Evolutionary conservation across 2,329 filamentous ascomycete species (phyloP).

Genomic region (Claviceps cyperi): DNA sequence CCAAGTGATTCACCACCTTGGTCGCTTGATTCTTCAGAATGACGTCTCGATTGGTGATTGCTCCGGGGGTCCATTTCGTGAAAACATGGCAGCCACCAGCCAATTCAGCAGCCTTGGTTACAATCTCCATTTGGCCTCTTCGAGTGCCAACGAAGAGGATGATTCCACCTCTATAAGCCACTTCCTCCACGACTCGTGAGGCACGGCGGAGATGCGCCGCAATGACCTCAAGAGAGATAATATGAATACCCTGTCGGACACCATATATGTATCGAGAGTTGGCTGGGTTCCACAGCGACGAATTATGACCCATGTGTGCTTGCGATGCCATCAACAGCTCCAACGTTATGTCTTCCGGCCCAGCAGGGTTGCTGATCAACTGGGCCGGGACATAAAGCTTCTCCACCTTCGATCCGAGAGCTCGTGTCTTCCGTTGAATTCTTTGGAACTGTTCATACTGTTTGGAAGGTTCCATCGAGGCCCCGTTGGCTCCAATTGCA

Average conservation of each 20-base stretch:
- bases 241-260: slow-evolving; percentile 74
- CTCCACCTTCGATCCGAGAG: slow-evolving; percentile 33
- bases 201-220: slow-evolving; percentile 83
- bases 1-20: slow-evolving; percentile 64
- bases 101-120: slow-evolving; percentile 67
- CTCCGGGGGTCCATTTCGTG: slow-evolving; percentile 81
- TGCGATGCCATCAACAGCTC: slow-evolving; percentile 82
- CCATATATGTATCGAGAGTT: slow-evolving; percentile 94
- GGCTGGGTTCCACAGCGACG: slow-evolving; percentile 82
- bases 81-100: slow-evolving; percentile 77
- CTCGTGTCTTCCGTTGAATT: slow-evolving; percentile 27
- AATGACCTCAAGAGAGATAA: slow-evolving; percentile 82
- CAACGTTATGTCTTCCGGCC: slow-evolving; percentile 68
- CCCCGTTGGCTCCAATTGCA: slow-evolving; percentile 18
- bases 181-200: slow-evolving; percentile 80
- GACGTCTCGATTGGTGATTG: slow-evolving; percentile 83
- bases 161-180: slow-evolving; percentile 67
- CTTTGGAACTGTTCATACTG: slow-evolving; percentile 25
- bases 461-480: slow-evolving; percentile 22
- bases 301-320: slow-evolving; percentile 80
- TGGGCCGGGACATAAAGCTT: slow-evolving; percentile 50
- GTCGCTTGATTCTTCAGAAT: slow-evolving; percentile 58
- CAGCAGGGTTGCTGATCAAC: slow-evolving; percentile 58
- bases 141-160: slow-evolving; percentile 86
- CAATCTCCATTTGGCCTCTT: slow-evolving; percentile 62